Conservation (phyloP, 768 basidiomycete species). For the Chalciporus piperatus region DNA sequence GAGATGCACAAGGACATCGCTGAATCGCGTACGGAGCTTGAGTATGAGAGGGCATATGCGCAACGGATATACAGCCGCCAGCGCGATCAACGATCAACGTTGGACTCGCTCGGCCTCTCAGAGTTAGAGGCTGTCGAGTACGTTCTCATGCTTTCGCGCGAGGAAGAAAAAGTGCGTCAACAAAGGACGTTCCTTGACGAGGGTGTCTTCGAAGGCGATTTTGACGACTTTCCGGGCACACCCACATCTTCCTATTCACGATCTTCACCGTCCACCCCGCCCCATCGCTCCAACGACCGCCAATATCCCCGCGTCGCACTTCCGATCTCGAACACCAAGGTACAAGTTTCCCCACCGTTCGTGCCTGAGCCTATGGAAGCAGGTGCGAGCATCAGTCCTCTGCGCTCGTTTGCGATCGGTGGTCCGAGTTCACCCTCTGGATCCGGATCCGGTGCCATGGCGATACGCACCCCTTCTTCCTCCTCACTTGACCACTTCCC, state of each 20-base stretch:
- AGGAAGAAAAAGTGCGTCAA: slow-evolving; percentile 48
- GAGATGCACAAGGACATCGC: slow-evolving; percentile 62
- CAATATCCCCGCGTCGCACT: slow-evolving; percentile 28
- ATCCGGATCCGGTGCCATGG: slow-evolving; percentile 6
- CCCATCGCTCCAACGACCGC: slow-evolving; percentile 20
- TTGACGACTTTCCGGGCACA: slow-evolving; percentile 13
- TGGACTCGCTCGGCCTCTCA: slow-evolving; percentile 65
- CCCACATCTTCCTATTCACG: slow-evolving; percentile 17
- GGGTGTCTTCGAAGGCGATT: slow-evolving; percentile 57
- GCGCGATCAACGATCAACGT: slow-evolving; percentile 52
- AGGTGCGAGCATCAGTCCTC: slow-evolving; percentile 34
- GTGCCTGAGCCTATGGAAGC: slow-evolving; percentile 57
- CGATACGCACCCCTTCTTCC: slow-evolving; percentile 11
- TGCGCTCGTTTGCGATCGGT: slow-evolving; percentile 10
- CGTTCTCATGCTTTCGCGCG: slow-evolving; percentile 79
- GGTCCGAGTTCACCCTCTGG: slow-evolving; percentile 1
- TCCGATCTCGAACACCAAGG: slow-evolving; percentile 44
- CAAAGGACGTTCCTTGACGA: slow-evolving; percentile 37
- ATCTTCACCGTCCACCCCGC: slow-evolving; percentile 6
- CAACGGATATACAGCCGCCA: slow-evolving; percentile 45
- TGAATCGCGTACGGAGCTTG: slow-evolving; percentile 54
- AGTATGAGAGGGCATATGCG: slow-evolving; percentile 43
- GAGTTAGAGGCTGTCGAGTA: slow-evolving; percentile 79
- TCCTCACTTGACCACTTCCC: slow-evolving; percentile 34
- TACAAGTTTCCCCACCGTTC: slow-evolving; percentile 53